Evolutionary conservation across 1,139 yeast genomes (phyloP), one percentile per base, ranked within the genome.

Genomic region (Saccharomycopsis phalli): DNA sequence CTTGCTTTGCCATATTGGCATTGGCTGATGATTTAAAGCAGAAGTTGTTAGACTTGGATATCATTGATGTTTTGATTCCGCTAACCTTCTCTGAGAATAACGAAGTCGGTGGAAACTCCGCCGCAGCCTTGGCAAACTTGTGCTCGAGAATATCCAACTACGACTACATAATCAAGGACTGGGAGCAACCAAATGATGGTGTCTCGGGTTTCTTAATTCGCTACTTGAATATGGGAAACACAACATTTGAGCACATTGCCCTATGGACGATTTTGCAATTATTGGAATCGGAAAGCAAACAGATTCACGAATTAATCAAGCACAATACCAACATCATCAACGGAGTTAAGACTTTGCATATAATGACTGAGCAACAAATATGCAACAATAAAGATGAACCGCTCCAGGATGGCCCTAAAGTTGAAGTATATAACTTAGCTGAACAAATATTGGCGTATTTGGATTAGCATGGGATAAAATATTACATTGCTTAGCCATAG

Each of bases 161-260:
- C 60, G 74, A 76, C 49, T 81, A 81, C 50, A 84, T 93, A 49
- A 71, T 87, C 46, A 71, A 74, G 48, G 74, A 79, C 51, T 91
- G 97, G 94, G 66, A 73, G 27, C 67, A 67, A 49, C 95, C 95
- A 32, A 74, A 74, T 44, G 88, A 84, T 46, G 97, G 97, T 46
- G 81, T 93, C 46, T 73, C 76, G 47, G 94, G 88, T 22, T 93
- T 91, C 56, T 69, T 91, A 50, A 69, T 78, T 31, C 68, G 91
- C 53, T 91, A 88, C 59, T 69, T 91, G 54, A 77, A 76, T 49
- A 77, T 88, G 54, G 82, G 81, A 34, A 91, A 88, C 59, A 83
- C 94, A n/a, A 91, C 97, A 0, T 93, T 91, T 61, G 97, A 91
- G 62, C 98, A 91, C 59, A 91, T 91, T 61, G 96, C 98, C 1